phyloP scores from a whole-genome alignment of 2,329 filamentous ascomycete genomes.

The Arthrobotrys sinensis region DNA sequence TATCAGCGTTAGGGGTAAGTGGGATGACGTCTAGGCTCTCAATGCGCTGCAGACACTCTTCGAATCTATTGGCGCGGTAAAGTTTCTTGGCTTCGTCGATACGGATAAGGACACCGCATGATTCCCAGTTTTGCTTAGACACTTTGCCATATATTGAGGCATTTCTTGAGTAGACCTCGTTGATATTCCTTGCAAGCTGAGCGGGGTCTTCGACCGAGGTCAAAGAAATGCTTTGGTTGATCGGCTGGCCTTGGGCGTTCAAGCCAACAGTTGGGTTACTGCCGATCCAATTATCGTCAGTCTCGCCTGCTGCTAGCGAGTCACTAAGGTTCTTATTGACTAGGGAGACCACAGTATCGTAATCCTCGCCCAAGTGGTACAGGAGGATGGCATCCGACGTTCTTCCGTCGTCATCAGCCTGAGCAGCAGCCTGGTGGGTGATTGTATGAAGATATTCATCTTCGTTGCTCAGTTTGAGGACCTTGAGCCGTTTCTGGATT shows the following conservation, averaged over 20 bases:
- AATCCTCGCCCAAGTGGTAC: conserved; percentile 94
- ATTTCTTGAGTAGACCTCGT: conserved; percentile 75
- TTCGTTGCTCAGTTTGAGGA: conserved; percentile 85
- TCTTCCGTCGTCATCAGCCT: conserved; percentile 93
- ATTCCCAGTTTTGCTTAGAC: conserved; percentile 73
- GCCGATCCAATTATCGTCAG: conserved; percentile 84
- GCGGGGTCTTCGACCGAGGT: conserved; percentile 79
- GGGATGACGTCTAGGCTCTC: conserved; percentile 83
- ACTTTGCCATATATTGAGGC: conserved; percentile 76
- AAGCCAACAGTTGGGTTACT: conserved; percentile 70
- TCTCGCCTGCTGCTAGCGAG: conserved; percentile 85
- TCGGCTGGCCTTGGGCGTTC: conserved; percentile 64
- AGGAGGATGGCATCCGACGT: conserved; percentile 94
- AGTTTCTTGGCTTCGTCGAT: conserved; percentile 75
- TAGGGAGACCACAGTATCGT: conserved; percentile 91
- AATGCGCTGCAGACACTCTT: conserved; percentile 78
- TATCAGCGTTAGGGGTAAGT: conserved; percentile 80
- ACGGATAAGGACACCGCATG: conserved; percentile 74
- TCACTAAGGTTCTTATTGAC: conserved; percentile 92
- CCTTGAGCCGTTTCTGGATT: conserved; percentile 85
- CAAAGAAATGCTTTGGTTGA: conserved; percentile 72
- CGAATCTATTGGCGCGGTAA: conserved; percentile 75
- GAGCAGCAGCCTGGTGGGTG: conserved; percentile 89
- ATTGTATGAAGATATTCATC: conserved; percentile 92
- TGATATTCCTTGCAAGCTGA: conserved; percentile 76